These are phyloP conservation scores for Cercophora sp. DNA, from an alignment of 495 filamentous ascomycete species.

Conservation along the genomic window DNA sequence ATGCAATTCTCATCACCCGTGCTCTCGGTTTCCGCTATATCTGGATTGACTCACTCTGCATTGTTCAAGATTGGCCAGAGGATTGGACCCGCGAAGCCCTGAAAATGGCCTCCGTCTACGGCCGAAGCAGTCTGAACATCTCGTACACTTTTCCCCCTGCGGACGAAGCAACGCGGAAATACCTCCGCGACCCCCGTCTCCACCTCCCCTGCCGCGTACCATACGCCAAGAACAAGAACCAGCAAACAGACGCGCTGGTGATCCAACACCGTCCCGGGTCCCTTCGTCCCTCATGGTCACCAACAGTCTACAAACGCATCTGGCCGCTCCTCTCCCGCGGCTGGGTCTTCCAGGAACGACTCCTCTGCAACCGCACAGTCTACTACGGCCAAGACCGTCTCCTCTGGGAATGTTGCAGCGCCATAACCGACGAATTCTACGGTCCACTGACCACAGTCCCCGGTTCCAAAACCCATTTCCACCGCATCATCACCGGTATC, in stretches of 20 bases:
- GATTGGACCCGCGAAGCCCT: conserved; percentile 12
- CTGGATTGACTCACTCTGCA: conserved; percentile 11
- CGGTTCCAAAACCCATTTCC: conserved; percentile 4
- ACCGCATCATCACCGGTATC: conserved; percentile 8
- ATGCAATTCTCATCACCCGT: conserved; percentile 9
- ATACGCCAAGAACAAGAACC: background rate
- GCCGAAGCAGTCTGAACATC: conserved; percentile 4
- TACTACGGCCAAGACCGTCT: conserved; percentile 13
- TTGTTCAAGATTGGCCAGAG: conserved; percentile 8
- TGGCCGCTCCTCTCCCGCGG: conserved; percentile 14
- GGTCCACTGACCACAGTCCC: conserved; percentile 7
- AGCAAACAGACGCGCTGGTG: background rate
- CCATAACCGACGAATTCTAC: conserved; percentile 8
- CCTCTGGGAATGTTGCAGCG: conserved; percentile 15
- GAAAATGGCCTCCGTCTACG: conserved; percentile 12
- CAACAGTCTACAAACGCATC: conserved; percentile 1
- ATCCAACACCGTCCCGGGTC: conserved; percentile 2
- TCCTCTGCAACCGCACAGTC: conserved; percentile 9
- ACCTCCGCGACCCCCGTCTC: conserved; percentile 6
- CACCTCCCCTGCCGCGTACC: background rate
- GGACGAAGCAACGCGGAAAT: background rate
- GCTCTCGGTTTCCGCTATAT: conserved; percentile 10
- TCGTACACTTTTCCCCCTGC: conserved; percentile 5
- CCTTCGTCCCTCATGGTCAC: background rate
- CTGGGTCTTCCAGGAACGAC: conserved; percentile 17